Conservation (phyloP, 2,329 filamentous ascomycete genomes). For the Aspergillus tamarii region DNA sequence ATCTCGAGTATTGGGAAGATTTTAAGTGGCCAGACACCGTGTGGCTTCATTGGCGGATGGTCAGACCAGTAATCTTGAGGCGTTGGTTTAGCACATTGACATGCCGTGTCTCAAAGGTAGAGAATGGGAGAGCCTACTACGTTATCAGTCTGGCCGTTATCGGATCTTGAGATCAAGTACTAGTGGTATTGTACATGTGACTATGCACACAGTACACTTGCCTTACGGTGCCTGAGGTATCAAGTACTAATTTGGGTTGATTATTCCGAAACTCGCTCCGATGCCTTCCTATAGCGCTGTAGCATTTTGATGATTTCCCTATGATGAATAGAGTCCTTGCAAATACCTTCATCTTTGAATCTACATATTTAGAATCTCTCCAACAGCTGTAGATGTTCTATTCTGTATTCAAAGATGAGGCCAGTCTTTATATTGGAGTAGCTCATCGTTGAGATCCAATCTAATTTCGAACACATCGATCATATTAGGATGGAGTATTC, state of each 20-base stretch:
- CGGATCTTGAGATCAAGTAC: neutral
- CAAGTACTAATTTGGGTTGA: neutral
- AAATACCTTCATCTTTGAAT: neutral
- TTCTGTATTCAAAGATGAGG: neutral
- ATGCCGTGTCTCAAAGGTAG: neutral
- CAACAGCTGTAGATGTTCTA: neutral
- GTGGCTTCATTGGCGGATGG: neutral
- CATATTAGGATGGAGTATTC: neutral
- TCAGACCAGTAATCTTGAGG: neutral
- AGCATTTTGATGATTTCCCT: neutral
- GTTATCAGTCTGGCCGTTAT: neutral
- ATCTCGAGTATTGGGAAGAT: slow-evolving; percentile 5
- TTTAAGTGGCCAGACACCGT: neutral
- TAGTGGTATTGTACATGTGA: too few species aligned
- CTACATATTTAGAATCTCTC: neutral
- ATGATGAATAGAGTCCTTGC: neutral
- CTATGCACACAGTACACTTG: too few species aligned
- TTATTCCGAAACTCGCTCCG: neutral
- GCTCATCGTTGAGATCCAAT: neutral
- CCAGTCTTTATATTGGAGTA: neutral
- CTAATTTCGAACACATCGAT: too few species aligned
- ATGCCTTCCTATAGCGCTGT: neutral
- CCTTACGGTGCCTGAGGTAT: neutral
- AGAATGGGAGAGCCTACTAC: too few species aligned
- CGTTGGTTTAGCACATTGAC: neutral